Evolutionary conservation across 2,329 filamentous ascomycete species (phyloP), one percentile per base, ranked within the genome.

Genomic region (Eutypella sp.): DNA sequence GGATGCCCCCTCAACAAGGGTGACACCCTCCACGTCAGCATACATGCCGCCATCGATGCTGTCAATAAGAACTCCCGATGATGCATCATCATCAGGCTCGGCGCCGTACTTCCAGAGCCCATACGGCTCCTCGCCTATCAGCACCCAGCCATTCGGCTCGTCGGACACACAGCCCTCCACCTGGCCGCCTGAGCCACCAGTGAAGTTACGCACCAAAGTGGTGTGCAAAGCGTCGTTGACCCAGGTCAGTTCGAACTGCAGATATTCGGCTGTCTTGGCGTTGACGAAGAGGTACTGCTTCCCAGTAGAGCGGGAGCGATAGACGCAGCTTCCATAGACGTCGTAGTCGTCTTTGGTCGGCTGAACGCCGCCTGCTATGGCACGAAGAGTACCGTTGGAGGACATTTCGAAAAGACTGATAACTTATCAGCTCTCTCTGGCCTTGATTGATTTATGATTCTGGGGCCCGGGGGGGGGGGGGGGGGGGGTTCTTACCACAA

Each of bases 221-320:
- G 73, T 75, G 25, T 69, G 55, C 1, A 78, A 65, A 1, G 67
- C 66, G 5, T 68, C 68, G 24, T 72, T 60, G 3, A 60, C 25
- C 4, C 70, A 61, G 0, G 68, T 68, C 1, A 79, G 59, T 47
- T 76, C 72, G 47, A 73, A 78, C 53, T 79, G 75, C 0, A 78
- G 68, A 49, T 78, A 78, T n/a, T 71, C 62, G 1, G 74, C 71
- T 0, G 72, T 67, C 50, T 79, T 79, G 42, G 72, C 70, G 51
- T 79, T 79, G 48, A 78, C 74, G 42, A 78, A 78, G 19, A 79
- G 68, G 46, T 76, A 77, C 33, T 76, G 71, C 51, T 72, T 75
- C 20, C 66, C 67, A 0, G 68, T 70, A 25, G 58, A 70, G 5
- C 57, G 64, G 1, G 76, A 79, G 13, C 59, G 70, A 57, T 78